phyloP scores from a whole-genome alignment of 1,139 yeast genomes.

The Wickerhamiella pararugosa region DNA sequence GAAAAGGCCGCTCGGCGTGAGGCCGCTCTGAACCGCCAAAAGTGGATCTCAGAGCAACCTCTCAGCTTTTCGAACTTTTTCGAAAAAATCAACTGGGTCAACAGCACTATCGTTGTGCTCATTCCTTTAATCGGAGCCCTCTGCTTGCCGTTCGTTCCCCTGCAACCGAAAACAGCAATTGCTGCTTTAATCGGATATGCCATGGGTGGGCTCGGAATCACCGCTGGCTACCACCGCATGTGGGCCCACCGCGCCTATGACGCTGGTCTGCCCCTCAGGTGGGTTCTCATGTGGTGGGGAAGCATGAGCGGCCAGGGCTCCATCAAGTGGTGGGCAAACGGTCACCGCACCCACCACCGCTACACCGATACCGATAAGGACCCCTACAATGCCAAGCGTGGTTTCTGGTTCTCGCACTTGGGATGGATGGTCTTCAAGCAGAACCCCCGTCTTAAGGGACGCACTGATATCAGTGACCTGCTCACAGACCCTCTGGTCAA shows the following conservation, averaged over 20 bases:
- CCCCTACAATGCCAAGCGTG: conserved; percentile 93
- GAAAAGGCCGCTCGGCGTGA: conserved; percentile 31
- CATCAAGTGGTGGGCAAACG: conserved; percentile 97
- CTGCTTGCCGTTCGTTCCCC: conserved; percentile 39
- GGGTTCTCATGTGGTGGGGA: conserved; percentile 71
- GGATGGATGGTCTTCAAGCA: conserved; percentile 96
- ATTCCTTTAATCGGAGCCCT: conserved; percentile 55
- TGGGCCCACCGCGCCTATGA: conserved; percentile 84
- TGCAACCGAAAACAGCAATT: conserved; percentile 43
- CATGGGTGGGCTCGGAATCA: conserved; percentile 74
- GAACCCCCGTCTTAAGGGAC: conserved; percentile 85
- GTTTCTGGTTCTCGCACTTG: conserved; percentile 90
- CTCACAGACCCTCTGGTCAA: conserved; percentile 80
- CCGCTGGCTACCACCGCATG: conserved; percentile 86
- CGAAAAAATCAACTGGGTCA: conserved; percentile 86
- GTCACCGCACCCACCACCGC: conserved; percentile 95
- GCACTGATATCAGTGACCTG: conserved; percentile 91
- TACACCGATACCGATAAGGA: conserved; percentile 94
- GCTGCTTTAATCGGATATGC: conserved; percentile 51
- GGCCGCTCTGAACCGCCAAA: conserved; percentile 22
- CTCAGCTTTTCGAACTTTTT: conserved; percentile 78
- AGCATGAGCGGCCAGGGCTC: conserved; percentile 96
- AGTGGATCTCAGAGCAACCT: conserved; percentile 83
- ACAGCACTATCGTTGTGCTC: conserved; percentile 56
- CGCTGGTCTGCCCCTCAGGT: conserved; percentile 54